phyloP scores from a whole-genome alignment of 495 filamentous ascomycete genomes.

The Hyaloscypha variabilis region DNA sequence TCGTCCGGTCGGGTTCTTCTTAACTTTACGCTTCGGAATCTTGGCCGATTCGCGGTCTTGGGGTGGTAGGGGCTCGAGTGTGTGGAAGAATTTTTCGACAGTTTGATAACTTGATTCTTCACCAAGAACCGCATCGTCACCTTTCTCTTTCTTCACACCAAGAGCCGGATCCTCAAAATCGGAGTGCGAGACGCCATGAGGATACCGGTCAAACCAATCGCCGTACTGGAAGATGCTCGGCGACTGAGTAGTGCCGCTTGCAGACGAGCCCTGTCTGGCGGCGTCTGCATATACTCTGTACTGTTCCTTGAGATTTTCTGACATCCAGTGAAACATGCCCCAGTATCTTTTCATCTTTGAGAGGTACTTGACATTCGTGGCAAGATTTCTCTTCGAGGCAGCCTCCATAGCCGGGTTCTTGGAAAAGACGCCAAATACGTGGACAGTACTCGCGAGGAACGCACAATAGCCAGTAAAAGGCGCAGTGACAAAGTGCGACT shows the following conservation, averaged over 20 bases:
- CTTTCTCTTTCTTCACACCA: constrained; percentile 64
- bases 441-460: constrained; percentile 88
- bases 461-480: constrained; percentile 95
- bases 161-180: constrained; percentile 81
- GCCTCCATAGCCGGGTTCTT: constrained; percentile 74
- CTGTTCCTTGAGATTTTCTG: constrained; percentile 87
- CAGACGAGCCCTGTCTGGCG: constrained; percentile 39
- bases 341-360: constrained; percentile 95
- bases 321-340: constrained; percentile 98
- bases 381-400: constrained; percentile 82
- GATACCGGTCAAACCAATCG: constrained; percentile 97
- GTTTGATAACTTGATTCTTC: constrained; percentile 88
- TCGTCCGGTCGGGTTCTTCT: constrained; percentile 13
- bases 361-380: constrained; percentile 86
- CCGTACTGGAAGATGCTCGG: constrained; percentile 90
- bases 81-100: constrained; percentile 93
- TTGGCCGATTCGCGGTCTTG: constrained; percentile 44
- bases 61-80: constrained; percentile 62
- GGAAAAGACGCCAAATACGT: constrained; percentile 90
- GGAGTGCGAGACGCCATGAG: constrained; percentile 81
- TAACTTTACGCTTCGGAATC: constrained; percentile 29
- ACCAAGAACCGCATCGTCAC: constrained; percentile 78
- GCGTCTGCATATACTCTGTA: constrained; percentile 87
- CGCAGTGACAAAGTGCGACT: constrained; percentile 78
- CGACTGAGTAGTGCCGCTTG: constrained; percentile 42